These are phyloP conservation scores for Pseudopyricularia javanii DNA, from an alignment of 2,329 filamentous ascomycete species.

Conservation along the genomic window DNA sequence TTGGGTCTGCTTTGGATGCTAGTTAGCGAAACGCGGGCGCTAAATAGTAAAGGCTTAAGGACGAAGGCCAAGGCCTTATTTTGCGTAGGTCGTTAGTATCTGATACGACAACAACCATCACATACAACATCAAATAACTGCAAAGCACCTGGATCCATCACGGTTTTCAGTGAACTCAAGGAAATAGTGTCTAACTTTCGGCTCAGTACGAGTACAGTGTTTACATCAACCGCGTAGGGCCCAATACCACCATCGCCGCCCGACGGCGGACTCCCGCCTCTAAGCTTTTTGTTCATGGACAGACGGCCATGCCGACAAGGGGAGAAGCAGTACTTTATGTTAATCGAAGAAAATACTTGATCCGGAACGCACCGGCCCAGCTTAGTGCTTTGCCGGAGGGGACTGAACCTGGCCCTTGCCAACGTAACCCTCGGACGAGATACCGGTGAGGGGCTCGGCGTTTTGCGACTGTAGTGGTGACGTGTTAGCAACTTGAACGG, in stretches of 20 bases:
- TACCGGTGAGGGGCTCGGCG: slow-evolving; percentile 75
- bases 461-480: slow-evolving; percentile 55
- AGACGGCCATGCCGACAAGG: slow-evolving; percentile 7
- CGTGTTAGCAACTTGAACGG: slow-evolving; percentile 5
- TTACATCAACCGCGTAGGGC: slow-evolving; percentile 11
- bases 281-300: slow-evolving; percentile 7
- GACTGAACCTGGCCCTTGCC: slow-evolving; percentile 73
- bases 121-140: neutral
- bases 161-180: slow-evolving; percentile 2
- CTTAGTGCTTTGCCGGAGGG: slow-evolving; percentile 36
- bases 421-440: slow-evolving; percentile 65
- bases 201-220: slow-evolving; percentile 21
- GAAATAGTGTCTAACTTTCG: slow-evolving; percentile 14
- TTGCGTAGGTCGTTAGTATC: neutral
- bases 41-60: too few species aligned
- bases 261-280: slow-evolving; percentile 2
- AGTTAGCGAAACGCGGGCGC: too few species aligned
- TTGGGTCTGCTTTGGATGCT: too few species aligned
- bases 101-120: neutral
- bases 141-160: neutral
- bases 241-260: slow-evolving; percentile 3
- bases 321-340: neutral
- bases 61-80: neutral
- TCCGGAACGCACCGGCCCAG: neutral
- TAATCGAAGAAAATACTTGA: neutral